These are phyloP conservation scores for Talaromyces sp. DNA, from an alignment of 2,329 filamentous ascomycete genomes.

Conservation along the genomic window DNA sequence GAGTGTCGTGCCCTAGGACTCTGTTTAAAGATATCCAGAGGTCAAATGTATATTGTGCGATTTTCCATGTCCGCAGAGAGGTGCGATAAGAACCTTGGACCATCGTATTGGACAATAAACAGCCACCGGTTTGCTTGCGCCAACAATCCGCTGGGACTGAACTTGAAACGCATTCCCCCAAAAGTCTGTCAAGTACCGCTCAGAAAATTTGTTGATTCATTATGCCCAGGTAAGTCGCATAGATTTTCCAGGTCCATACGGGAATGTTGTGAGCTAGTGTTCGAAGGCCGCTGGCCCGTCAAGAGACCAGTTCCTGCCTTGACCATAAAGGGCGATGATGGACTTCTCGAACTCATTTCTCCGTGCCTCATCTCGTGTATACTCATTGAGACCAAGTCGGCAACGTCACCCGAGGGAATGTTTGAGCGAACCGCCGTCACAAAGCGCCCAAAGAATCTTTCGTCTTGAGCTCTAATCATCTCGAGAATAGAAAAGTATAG, in stretches of 20 bases:
- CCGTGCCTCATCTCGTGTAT: background rate
- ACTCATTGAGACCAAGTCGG: background rate
- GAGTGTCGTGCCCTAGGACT: background rate
- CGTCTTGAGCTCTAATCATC: conserved; percentile 26
- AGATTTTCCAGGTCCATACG: background rate
- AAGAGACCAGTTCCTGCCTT: background rate
- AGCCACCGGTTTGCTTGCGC: background rate
- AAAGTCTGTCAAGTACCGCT: background rate
- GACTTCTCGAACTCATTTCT: background rate
- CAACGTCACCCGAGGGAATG: conserved; percentile 21
- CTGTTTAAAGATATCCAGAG: background rate
- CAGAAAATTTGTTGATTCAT: background rate
- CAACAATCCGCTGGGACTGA: background rate
- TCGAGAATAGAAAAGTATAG: conserved; percentile 31
- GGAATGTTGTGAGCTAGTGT: background rate
- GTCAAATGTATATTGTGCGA: background rate
- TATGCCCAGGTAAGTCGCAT: background rate
- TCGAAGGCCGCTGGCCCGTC: background rate
- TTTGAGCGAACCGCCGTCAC: conserved; percentile 29
- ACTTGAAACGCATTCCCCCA: background rate
- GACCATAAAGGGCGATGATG: background rate
- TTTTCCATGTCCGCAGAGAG: background rate
- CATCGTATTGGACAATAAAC: background rate
- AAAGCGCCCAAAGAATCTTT: conserved; percentile 22
- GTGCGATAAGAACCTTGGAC: background rate